phyloP scores from a whole-genome alignment of 306 rosid genomes.

The Citrullus mucosospermus region DNA sequence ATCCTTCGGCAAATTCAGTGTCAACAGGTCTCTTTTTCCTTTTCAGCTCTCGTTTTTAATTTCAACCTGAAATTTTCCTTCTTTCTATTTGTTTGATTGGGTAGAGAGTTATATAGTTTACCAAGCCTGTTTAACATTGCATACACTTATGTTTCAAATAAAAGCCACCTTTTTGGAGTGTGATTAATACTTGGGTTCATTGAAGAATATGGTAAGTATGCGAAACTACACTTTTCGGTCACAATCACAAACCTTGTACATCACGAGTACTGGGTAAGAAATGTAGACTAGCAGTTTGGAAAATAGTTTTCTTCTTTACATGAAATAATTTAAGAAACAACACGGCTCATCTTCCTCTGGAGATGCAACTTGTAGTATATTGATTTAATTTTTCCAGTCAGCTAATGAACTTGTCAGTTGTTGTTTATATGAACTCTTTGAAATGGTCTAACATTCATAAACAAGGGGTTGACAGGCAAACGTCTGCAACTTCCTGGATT shows the following conservation, averaged over 20 bases:
- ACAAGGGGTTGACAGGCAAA: background rate
- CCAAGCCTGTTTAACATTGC: background rate
- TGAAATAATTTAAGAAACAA: background rate
- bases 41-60: background rate
- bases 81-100: background rate
- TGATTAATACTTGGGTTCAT: background rate
- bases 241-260: background rate
- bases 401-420: background rate
- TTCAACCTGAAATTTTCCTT: background rate
- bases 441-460: background rate
- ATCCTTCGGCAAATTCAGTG: conserved; percentile 37
- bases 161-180: background rate
- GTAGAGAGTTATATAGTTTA: background rate
- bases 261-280: background rate
- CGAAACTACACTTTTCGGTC: background rate
- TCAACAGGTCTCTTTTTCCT: conserved; percentile 49
- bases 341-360: background rate
- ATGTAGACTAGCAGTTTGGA: background rate
- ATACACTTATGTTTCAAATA: background rate
- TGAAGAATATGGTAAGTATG: background rate
- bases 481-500: background rate
- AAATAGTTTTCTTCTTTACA: background rate
- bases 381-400: background rate
- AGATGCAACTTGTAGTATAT: background rate
- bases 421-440: background rate